These are phyloP conservation scores for Cladorrhinum sp. DNA, from an alignment of 2,329 filamentous ascomycete species.

Conservation along the genomic window DNA sequence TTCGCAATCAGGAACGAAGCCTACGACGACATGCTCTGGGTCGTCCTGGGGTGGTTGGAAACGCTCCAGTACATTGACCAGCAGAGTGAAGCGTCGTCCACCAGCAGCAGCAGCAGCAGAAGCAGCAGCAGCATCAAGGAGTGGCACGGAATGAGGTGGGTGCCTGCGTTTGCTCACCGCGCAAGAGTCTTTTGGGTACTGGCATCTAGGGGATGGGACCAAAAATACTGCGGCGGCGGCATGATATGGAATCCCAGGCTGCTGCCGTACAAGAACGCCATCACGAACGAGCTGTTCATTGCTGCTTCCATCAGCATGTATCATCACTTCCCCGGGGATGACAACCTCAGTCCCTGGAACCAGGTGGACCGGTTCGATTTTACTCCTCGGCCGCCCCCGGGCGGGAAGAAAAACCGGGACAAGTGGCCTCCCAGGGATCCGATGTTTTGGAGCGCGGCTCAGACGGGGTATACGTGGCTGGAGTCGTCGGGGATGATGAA, in stretches of 20 bases:
- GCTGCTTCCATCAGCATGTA: slow-evolving; percentile 87
- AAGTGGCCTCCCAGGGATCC: slow-evolving; percentile 47
- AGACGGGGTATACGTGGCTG: slow-evolving; percentile 80
- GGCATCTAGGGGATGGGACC: slow-evolving; percentile 77
- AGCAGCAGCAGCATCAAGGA: slow-evolving; percentile 34
- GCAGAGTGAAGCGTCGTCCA: slow-evolving; percentile 66
- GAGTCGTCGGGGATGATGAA: slow-evolving; percentile 78
- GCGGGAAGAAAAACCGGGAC: slow-evolving; percentile 30
- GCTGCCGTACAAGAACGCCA: slow-evolving; percentile 88
- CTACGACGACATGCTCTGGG: slow-evolving; percentile 94
- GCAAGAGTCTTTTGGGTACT: slow-evolving; percentile 83
- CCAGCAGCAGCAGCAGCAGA: too few relatives aligned
- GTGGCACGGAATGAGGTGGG: slow-evolving; percentile 78
- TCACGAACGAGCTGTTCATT: slow-evolving; percentile 90
- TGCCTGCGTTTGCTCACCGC: slow-evolving; percentile 74
- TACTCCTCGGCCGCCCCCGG: slow-evolving; percentile 1
- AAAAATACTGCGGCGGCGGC: slow-evolving; percentile 74
- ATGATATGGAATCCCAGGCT: slow-evolving; percentile 87
- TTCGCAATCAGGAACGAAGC: slow-evolving; percentile 71
- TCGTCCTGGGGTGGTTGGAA: slow-evolving; percentile 88
- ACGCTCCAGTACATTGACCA: slow-evolving; percentile 69
- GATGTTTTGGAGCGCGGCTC: slow-evolving; percentile 67
- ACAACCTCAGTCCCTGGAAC: slow-evolving; percentile 65
- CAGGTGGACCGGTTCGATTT: background rate
- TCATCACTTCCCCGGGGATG: slow-evolving; percentile 78